Percentiles rank a stretch among this genome's conserved stretches.
Evolutionary conservation across 495 filamentous ascomycete genomes (phyloP).

Genomic region (Lophium mytilinum): DNA sequence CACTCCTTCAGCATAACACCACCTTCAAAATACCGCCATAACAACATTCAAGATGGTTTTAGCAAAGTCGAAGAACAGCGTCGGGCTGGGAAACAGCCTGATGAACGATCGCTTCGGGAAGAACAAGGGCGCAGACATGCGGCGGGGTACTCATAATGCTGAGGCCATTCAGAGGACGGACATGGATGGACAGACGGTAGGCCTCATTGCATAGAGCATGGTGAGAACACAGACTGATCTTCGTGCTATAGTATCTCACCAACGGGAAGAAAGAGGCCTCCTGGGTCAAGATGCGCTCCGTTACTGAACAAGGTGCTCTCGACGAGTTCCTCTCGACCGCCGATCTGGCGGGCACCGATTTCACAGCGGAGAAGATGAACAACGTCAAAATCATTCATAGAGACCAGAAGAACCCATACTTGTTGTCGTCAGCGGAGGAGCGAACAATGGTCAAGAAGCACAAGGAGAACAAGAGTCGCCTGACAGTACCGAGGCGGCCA

Average conservation of each 20-base stretch:
- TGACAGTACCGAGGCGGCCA: constrained; percentile 88
- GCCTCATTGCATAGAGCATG: not conserved
- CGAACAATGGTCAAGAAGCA: constrained; percentile 69
- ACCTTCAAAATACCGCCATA: not conserved
- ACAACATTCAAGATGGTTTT: constrained; percentile 59
- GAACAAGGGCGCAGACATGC: constrained; percentile 64
- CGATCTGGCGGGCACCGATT: constrained; percentile 94
- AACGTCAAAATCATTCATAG: constrained; percentile 97
- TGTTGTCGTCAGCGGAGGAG: constrained; percentile 85
- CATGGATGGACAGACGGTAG: constrained; percentile 25
- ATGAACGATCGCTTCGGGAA: constrained; percentile 93
- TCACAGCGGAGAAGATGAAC: constrained; percentile 97
- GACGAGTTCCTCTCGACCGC: constrained; percentile 83
- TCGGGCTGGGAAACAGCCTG: constrained; percentile 84
- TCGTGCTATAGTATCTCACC: constrained; percentile 29
- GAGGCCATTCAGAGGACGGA: constrained; percentile 28
- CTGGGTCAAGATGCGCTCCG: constrained; percentile 95
- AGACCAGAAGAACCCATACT: constrained; percentile 89
- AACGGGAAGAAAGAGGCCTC: constrained; percentile 60
- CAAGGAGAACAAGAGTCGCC: constrained; percentile 58
- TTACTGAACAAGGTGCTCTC: constrained; percentile 93
- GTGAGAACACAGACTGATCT: not conserved
- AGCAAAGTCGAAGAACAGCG: constrained; percentile 88
- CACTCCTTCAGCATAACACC: not conserved
- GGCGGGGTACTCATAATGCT: constrained; percentile 25